These are phyloP conservation scores for Amaranthus tricolor DNA, from an alignment of 179 eudicot genomes.

Conservation along the genomic window DNA sequence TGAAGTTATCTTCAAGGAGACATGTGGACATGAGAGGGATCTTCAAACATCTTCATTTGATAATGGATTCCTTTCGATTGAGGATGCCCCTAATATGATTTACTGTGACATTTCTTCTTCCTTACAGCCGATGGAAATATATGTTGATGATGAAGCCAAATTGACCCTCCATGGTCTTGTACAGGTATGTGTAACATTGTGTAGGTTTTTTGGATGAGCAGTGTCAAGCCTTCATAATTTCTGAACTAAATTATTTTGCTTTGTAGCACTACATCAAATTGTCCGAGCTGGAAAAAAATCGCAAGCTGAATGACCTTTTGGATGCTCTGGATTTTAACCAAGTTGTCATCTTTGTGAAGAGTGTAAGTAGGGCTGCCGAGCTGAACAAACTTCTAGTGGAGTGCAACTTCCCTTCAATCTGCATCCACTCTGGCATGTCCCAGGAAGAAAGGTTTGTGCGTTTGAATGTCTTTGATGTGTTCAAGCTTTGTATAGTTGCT, in stretches of 20 bases:
- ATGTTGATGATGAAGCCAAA: slow-evolving; percentile 98
- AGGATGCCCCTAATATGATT: slow-evolving; percentile 65
- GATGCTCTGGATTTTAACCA: slow-evolving; percentile 99
- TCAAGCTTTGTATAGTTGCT: neutral
- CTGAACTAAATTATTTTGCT: neutral
- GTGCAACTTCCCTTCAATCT: slow-evolving; percentile 94
- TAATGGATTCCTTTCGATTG: slow-evolving; percentile 71
- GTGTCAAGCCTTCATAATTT: neutral
- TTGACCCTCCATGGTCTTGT: slow-evolving; percentile 98
- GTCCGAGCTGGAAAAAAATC: slow-evolving; percentile 85
- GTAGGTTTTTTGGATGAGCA: neutral
- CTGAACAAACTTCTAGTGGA: slow-evolving; percentile 88
- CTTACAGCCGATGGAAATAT: slow-evolving; percentile 98
- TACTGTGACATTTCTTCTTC: slow-evolving; percentile 57
- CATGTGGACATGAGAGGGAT: slow-evolving; percentile 33
- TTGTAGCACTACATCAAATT: slow-evolving; percentile 93
- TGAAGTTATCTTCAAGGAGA: slow-evolving; percentile 30
- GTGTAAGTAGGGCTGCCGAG: slow-evolving; percentile 90
- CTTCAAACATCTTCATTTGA: slow-evolving; percentile 32
- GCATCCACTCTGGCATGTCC: slow-evolving; percentile 96
- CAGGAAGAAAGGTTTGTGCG: slow-evolving; percentile 85
- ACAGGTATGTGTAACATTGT: slow-evolving; percentile 52
- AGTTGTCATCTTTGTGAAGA: slow-evolving; percentile 93
- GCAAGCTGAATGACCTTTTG: slow-evolving; percentile 89
- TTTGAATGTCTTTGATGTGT: neutral